Conservation (phyloP, 2,329 filamentous ascomycete species). For the Scolecobasidium constrictum region DNA sequence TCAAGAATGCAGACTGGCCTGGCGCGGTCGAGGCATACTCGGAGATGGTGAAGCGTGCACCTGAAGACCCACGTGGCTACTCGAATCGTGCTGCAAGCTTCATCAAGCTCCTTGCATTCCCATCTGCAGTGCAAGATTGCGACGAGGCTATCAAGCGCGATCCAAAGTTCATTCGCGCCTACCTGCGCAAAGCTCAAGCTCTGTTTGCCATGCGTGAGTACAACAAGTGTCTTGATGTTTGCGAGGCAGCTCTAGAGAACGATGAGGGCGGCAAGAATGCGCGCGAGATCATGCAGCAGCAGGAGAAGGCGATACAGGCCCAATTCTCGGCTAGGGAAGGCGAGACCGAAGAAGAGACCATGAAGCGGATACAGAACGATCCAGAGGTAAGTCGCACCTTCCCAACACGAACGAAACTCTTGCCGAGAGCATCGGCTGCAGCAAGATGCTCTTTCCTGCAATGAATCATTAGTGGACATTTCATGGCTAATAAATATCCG, state of each 20-base stretch:
- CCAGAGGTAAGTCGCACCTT: constrained; percentile 59
- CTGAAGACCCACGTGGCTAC: constrained; percentile 86
- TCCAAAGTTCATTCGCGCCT: constrained; percentile 84
- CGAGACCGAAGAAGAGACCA: constrained; percentile 92
- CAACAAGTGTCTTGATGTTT: constrained; percentile 85
- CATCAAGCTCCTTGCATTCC: constrained; percentile 94
- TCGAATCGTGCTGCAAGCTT: constrained; percentile 95
- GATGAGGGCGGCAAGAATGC: constrained; percentile 73
- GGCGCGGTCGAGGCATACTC: constrained; percentile 86
- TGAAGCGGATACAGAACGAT: constrained; percentile 79
- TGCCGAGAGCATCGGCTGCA: neutral
- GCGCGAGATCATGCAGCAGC: constrained; percentile 86
- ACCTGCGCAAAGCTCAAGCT: constrained; percentile 91
- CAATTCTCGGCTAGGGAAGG: constrained; percentile 88
- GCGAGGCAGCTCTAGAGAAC: constrained; percentile 65
- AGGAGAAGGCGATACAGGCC: constrained; percentile 80
- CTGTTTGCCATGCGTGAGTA: constrained; percentile 98
- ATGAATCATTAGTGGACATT: neutral
- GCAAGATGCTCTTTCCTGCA: neutral
- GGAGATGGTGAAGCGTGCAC: constrained; percentile 94
- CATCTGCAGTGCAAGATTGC: constrained; percentile 85
- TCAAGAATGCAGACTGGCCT: constrained; percentile 94
- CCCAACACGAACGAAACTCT: neutral
- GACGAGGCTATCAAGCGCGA: constrained; percentile 85
- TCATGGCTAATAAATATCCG: constrained; percentile 8